phyloP scores from a whole-genome alignment of 75 land plant genomes.

The Pinus tabuliformis region DNA sequence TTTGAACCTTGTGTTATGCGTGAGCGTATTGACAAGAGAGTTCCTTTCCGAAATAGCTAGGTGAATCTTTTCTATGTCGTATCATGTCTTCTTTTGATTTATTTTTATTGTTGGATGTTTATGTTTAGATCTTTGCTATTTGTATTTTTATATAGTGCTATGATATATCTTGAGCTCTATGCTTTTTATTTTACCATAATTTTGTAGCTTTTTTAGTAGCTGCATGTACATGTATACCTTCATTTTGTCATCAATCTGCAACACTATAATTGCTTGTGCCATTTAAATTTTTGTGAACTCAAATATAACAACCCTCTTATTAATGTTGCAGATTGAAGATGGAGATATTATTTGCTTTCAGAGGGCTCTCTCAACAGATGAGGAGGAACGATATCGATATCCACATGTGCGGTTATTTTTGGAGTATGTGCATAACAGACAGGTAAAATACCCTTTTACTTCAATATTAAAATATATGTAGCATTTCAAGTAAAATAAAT shows the following conservation, averaged over 20 bases:
- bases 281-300: too few species aligned
- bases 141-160: too few species aligned
- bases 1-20: constrained; percentile 57
- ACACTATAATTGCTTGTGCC: too few species aligned
- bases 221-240: not conserved
- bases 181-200: not conserved
- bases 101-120: not conserved
- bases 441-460: constrained; percentile 18
- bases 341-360: too few species aligned
- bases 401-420: constrained; percentile 47
- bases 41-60: constrained; percentile 39
- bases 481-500: too few species aligned
- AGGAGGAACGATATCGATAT: constrained; percentile 27
- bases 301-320: too few species aligned
- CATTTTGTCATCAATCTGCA: not conserved
- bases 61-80: constrained; percentile 7
- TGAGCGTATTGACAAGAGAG: constrained; percentile 44
- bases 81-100: not conserved
- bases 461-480: too few species aligned
- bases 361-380: constrained; percentile 26
- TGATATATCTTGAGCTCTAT: not conserved
- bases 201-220: not conserved
- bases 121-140: not conserved
- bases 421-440: constrained; percentile 41
- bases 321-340: too few species aligned